Conservation (phyloP, 2,329 filamentous ascomycete genomes). For the Cordyceps cicadae region DNA sequence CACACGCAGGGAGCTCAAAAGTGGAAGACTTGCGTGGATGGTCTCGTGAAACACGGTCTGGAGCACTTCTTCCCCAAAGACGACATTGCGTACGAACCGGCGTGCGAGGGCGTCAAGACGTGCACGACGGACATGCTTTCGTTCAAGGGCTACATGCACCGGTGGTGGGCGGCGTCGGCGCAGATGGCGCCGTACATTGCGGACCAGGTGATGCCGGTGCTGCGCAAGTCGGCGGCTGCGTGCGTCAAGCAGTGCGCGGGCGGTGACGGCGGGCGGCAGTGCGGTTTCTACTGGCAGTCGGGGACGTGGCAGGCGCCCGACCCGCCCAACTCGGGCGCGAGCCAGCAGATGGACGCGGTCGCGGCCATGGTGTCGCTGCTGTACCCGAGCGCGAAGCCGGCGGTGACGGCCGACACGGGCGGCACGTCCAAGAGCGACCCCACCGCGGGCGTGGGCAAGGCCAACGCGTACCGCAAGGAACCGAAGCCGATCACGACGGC, state of each 20-base stretch:
- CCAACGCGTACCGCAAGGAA: slow-evolving; percentile 26
- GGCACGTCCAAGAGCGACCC: slow-evolving; percentile 42
- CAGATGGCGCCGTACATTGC: slow-evolving; percentile 47
- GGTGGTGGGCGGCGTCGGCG: slow-evolving; percentile 46
- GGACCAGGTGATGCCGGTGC: slow-evolving; percentile 40
- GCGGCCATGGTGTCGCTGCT: slow-evolving; percentile 47
- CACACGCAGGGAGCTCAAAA: slow-evolving; percentile 30
- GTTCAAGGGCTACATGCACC: slow-evolving; percentile 54
- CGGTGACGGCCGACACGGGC: slow-evolving; percentile 39
- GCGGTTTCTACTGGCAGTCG: slow-evolving; percentile 47
- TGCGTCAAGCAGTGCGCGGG: slow-evolving; percentile 49
- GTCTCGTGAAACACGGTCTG: slow-evolving; percentile 28
- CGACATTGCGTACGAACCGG: slow-evolving; percentile 50
- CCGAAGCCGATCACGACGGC: slow-evolving; percentile 31
- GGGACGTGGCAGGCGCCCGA: slow-evolving; percentile 41
- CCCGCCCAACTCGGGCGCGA: slow-evolving; percentile 37
- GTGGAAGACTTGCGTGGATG: slow-evolving; percentile 44
- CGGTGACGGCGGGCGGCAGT: slow-evolving; percentile 38
- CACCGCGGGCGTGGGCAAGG: slow-evolving; percentile 31
- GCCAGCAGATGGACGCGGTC: slow-evolving; percentile 52
- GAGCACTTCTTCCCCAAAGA: slow-evolving; percentile 43
- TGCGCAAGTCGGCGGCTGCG: slow-evolving; percentile 44
- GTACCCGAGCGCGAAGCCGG: slow-evolving; percentile 31
- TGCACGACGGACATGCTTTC: slow-evolving; percentile 58
- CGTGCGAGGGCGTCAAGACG: slow-evolving; percentile 46